phyloP scores from a whole-genome alignment of 768 basidiomycete genomes.

The Tephrocybe sp. region DNA sequence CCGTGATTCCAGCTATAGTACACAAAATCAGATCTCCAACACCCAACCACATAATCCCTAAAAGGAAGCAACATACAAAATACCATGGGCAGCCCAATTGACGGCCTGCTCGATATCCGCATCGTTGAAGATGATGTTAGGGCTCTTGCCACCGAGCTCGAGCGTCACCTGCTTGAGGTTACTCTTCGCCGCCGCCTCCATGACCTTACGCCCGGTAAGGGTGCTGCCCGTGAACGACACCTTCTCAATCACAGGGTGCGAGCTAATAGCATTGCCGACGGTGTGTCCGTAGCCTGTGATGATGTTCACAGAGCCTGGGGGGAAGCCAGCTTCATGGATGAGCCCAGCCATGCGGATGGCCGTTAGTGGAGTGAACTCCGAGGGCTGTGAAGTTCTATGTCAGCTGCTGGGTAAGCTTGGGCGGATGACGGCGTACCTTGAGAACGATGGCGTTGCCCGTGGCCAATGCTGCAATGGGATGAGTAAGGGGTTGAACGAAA shows the following conservation, averaged over 20 bases:
- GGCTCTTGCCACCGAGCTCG: conserved; percentile 73
- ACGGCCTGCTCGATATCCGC: conserved; percentile 65
- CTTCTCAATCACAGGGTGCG: conserved; percentile 74
- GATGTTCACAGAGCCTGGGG: conserved; percentile 76
- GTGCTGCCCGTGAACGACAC: conserved; percentile 55
- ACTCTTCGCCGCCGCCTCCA: conserved; percentile 69
- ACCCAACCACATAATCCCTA: background rate
- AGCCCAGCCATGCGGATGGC: conserved; percentile 58
- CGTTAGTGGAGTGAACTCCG: conserved; percentile 74
- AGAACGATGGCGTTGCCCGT: conserved; percentile 78
- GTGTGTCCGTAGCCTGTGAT: conserved; percentile 70
- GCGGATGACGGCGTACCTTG: conserved; percentile 32
- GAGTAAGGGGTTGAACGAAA: background rate
- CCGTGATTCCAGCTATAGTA: conserved; percentile 58
- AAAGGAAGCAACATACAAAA: conserved; percentile 48
- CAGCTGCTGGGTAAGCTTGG: background rate
- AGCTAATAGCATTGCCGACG: conserved; percentile 65
- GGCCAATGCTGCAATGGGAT: conserved; percentile 58
- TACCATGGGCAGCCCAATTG: conserved; percentile 61
- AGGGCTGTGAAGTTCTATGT: conserved; percentile 41
- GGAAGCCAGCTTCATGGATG: conserved; percentile 71
- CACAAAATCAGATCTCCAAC: background rate
- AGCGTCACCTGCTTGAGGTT: conserved; percentile 80
- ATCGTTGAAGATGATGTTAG: conserved; percentile 63
- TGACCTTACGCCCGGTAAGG: conserved; percentile 66